phyloP scores from a whole-genome alignment of 768 basidiomycete species.

The Termitomyces sp. region DNA sequence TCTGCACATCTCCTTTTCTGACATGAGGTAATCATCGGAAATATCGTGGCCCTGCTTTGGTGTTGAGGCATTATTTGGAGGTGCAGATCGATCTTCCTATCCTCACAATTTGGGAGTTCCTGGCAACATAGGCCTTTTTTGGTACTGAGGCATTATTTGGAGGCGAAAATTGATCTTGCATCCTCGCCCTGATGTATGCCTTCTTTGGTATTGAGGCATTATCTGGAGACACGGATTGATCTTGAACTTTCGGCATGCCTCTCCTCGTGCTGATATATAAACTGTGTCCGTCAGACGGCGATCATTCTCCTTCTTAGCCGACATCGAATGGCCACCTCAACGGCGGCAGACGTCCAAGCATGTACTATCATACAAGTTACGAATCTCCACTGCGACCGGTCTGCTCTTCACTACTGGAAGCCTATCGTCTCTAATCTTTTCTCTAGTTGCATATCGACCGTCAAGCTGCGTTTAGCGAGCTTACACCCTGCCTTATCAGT shows the following conservation, averaged over 20 bases:
- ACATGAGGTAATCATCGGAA: not conserved
- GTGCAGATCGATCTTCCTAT: not conserved
- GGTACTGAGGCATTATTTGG: not conserved
- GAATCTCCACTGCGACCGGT: not conserved
- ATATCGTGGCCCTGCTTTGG: not conserved
- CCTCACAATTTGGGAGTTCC: no score
- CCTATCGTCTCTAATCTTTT: not conserved
- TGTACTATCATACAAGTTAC: not conserved
- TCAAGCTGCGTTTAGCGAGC: not conserved
- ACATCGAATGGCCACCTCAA: not conserved
- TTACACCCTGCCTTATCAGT: not conserved
- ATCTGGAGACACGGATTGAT: not conserved
- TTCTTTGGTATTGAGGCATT: not conserved
- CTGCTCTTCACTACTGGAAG: not conserved
- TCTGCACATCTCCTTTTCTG: not conserved
- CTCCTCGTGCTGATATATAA: not conserved
- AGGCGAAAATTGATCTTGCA: not conserved
- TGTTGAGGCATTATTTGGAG: not conserved
- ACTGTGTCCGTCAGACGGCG: not conserved
- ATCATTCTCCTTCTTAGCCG: not conserved
- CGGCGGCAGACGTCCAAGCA: not conserved
- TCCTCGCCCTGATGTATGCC: not conserved
- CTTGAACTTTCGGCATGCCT: not conserved
- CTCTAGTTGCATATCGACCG: not conserved
- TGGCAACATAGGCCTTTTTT: not conserved